Base-by-base conservation (phyloP, 2,329 filamentous ascomycete genomes). In the Escovopsis sp. region DNA sequence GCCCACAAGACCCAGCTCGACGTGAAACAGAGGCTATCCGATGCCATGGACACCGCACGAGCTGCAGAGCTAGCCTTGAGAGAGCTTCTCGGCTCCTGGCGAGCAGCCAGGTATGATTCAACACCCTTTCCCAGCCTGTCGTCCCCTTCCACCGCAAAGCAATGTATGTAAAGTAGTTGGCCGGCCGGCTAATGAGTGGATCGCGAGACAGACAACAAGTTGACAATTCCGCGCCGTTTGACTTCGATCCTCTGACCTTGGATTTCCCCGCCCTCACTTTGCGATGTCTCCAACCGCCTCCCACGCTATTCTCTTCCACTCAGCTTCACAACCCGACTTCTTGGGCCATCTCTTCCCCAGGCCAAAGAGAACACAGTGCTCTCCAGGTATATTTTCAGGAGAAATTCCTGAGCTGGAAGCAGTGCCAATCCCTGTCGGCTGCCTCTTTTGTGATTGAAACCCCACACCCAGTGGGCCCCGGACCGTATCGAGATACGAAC, bases 181-280 rank as follows among this genome's bases (percentile, higher is more conserved):
- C 27, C 17, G n/a, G 13, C 4, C 21, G 23, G 18, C 39, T 47
- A 43, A 48, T 40, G 34, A 33, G 36, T 37, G 39, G 13, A 27
- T 41, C 34, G 34, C 36, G 36, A 38, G 13, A 27, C 41, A 76
- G 72, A 46, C 63, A 67, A 46, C 64, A 72, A 32, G 60, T 74
- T 33, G 66, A 74, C 40, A 60, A 61, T 35, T 68, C 69, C 8
- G 61, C 64, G 45, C 72, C 74, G 3, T 78, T 79, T 47, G 81
- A 88, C 44, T 92, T 94, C 58, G 83, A 94, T 45, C 80, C 88
- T 25, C 72, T 87, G 41, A 68, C 80, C 5, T 74, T 93, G 52
- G 85, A 85, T 40, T 94, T 94, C 48, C 85, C 87, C 6, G 77
- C 81, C 6, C 68, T 96, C 28, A 85, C 79, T 26, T 70, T 94